Evolutionary conservation across 768 basidiomycete species (phyloP).

Genomic region (Amanita brunnescens): DNA sequence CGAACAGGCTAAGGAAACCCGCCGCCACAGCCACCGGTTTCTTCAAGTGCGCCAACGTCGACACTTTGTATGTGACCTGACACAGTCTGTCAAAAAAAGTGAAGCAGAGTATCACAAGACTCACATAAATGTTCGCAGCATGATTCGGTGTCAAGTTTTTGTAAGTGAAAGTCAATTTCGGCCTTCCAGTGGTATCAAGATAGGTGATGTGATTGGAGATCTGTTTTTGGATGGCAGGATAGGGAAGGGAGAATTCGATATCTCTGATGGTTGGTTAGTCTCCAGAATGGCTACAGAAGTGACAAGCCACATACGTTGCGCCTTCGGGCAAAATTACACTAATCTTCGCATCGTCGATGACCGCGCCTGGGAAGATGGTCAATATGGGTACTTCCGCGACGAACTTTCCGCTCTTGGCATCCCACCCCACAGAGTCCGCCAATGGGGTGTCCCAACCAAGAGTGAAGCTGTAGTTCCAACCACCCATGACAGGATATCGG

Average conservation of each 20-base stretch:
- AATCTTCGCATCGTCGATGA: constrained; percentile 73
- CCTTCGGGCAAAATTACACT: constrained; percentile 87
- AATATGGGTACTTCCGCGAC: constrained; percentile 79
- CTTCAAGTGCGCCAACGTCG: constrained; percentile 70
- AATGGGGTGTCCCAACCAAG: constrained; percentile 91
- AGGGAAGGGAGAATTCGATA: constrained; percentile 68
- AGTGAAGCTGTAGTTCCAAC: constrained; percentile 96
- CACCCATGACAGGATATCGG: constrained; percentile 88
- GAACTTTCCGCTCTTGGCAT: constrained; percentile 54
- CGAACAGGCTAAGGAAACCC: constrained; percentile 63
- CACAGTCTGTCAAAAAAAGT: neutral
- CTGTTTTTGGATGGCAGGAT: constrained; percentile 55
- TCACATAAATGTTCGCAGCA: constrained; percentile 70
- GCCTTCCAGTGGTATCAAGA: constrained; percentile 87
- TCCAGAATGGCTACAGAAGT: neutral
- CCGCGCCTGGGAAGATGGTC: constrained; percentile 71
- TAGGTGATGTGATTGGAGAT: constrained; percentile 75
- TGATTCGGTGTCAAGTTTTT: constrained; percentile 72
- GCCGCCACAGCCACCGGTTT: constrained; percentile 76
- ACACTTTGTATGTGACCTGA: constrained; percentile 85
- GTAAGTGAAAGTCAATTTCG: constrained; percentile 67
- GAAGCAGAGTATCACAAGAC: constrained; percentile 22
- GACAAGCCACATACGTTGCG: constrained; percentile 62
- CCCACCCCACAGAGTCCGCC: constrained; percentile 60
- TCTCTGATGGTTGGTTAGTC: constrained; percentile 41